Evolutionary conservation across 768 basidiomycete genomes (phyloP), one percentile per base, ranked within the genome.

Genomic region (Cytidiella melzeri): DNA sequence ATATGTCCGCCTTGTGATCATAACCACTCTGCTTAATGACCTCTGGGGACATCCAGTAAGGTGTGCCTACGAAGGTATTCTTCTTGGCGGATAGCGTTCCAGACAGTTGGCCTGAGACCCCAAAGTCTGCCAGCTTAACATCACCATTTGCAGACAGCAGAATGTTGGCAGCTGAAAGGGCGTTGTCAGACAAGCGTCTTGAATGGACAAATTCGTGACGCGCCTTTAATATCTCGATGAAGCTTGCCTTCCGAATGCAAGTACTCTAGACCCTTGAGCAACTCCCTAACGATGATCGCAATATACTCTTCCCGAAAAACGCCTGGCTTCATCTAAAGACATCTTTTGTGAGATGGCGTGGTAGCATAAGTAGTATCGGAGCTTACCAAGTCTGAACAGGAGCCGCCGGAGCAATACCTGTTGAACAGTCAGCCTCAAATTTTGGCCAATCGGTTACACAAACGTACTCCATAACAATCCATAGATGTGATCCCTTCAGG

Each of bases 21-120:
- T 99, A 99, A 3, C 96, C 96, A 49, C 92, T 95, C 69, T 99
- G 96, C 66, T 98, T 98, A 73, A 99, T 99, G 20, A 98, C 94
- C 64, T 99, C 96, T 5, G 96, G 96, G 5, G 92, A 92, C 96
- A 99, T 99, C 96, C 96, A 99, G 64, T 98, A 99, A 3, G 95
- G 95, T 15, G 95, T 94, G 24, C 92, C 92, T 26, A 95, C 95
- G 64, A 94, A 97, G 1, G 95, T 99, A 59, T 99, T 98, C 79
- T 97, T 93, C 79, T 92, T 92, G 18, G 89, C 90, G 10, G 87
- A 90, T 39, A 94, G 71, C 1, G 90, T 94, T 3, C 92, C 92
- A 19, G 90, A 93, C 24, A 99, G 76, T 61, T 99, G 96, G 24
- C 96, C 96, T 1, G 94, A 97, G 3, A 99, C 96, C 62, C 96